Percentiles rank a stretch among this genome's conserved stretches.
Conservation (phyloP, 768 basidiomycete species). For the Pulveroboletus sp. region DNA sequence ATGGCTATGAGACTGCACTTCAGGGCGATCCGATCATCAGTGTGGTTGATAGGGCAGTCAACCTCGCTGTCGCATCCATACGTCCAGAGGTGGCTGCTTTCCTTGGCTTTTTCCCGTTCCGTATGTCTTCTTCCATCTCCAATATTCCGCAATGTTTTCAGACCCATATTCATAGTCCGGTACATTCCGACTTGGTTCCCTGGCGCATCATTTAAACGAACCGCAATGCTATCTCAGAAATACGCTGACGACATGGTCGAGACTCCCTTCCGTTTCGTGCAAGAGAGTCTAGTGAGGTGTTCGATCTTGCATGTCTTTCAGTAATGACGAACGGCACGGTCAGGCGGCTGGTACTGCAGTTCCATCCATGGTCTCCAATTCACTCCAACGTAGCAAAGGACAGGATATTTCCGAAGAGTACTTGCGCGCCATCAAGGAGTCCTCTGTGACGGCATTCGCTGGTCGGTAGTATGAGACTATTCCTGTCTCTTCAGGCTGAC, state of each 20-base stretch:
- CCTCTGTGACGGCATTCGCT: conserved; percentile 27
- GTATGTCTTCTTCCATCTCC: conserved; percentile 18
- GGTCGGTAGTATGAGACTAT: conserved; percentile 12
- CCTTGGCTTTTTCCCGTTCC: conserved; percentile 35
- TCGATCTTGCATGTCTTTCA: background rate
- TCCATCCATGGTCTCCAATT: conserved; percentile 27
- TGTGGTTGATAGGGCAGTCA: conserved; percentile 23
- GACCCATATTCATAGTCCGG: conserved; percentile 21
- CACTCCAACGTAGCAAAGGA: conserved; percentile 11
- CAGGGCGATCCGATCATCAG: conserved; percentile 25
- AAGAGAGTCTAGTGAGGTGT: conserved; percentile 29
- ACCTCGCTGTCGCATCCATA: conserved; percentile 18
- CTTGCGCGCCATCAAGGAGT: conserved; percentile 24
- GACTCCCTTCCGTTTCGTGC: conserved; percentile 30
- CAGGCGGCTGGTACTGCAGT: conserved; percentile 23
- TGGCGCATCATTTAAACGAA: conserved; percentile 33
- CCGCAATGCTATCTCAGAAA: conserved; percentile 20
- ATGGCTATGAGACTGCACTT: conserved; percentile 25
- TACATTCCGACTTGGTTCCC: conserved; percentile 39
- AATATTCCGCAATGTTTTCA: background rate
- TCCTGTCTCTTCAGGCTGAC: background rate
- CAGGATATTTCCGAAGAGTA: conserved; percentile 4
- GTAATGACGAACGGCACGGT: background rate
- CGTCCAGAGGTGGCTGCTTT: conserved; percentile 29
- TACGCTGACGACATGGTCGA: conserved; percentile 22